phyloP scores from a whole-genome alignment of 352 stramenopile genomes.

The Aphanomyces invadans region DNA sequence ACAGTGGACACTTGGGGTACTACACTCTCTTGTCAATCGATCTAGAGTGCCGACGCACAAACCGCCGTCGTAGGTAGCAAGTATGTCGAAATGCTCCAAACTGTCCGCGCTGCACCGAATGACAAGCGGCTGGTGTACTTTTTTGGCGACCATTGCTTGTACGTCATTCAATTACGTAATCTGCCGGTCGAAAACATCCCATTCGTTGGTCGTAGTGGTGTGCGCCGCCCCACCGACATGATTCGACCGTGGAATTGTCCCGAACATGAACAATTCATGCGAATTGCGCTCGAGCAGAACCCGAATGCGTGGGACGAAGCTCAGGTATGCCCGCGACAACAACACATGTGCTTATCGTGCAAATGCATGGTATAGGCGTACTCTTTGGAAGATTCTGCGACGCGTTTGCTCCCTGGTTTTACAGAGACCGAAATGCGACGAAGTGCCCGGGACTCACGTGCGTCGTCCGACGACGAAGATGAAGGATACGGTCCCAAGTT shows the following conservation, averaged over 20 bases:
- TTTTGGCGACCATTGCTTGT: constrained; percentile 82
- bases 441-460: neutral
- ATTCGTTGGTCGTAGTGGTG: neutral
- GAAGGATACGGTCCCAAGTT: no score
- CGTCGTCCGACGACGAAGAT: neutral
- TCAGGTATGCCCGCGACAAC: neutral
- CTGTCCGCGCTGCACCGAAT: constrained; percentile 56
- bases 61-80: constrained; percentile 33
- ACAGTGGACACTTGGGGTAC: constrained; percentile 24
- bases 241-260: neutral
- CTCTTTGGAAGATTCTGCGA: neutral
- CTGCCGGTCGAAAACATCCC: no score
- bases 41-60: neutral
- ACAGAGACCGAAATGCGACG: neutral
- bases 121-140: constrained; percentile 77
- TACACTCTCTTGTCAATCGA: constrained; percentile 20
- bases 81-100: constrained; percentile 59
- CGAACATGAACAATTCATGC: neutral
- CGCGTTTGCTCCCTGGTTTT: neutral
- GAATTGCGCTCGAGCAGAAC: neutral
- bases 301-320: neutral
- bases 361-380: neutral
- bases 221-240: neutral
- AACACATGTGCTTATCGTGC: neutral
- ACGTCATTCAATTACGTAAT: constrained; percentile 27